phyloP scores from a whole-genome alignment of 768 basidiomycete genomes.

The Amanita subjunquillea region DNA sequence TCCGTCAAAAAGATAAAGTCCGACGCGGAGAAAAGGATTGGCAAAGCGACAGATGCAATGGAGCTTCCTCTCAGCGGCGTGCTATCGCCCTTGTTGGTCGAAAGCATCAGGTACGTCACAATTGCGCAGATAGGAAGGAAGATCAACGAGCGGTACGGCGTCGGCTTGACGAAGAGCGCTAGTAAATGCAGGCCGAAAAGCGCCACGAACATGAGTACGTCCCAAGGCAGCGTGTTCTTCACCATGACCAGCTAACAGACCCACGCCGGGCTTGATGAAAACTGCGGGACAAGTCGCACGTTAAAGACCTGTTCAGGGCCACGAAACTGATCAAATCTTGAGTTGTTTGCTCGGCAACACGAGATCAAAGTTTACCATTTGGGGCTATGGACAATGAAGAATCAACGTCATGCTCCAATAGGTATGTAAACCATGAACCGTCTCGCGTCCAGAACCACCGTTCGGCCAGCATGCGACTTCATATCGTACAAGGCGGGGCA shows the following conservation, averaged over 20 bases:
- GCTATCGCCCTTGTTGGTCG: slow-evolving; percentile 1
- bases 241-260: not conserved
- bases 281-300: slow-evolving; percentile 2
- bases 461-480: not conserved
- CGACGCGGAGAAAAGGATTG: slow-evolving; percentile 6
- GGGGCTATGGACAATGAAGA: not conserved
- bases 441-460: not conserved
- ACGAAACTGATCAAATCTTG: slow-evolving; percentile 6
- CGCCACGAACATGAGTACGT: not conserved
- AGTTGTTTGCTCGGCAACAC: slow-evolving; percentile 1
- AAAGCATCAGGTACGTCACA: slow-evolving; percentile 5
- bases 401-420: slow-evolving; percentile 2
- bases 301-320: slow-evolving; percentile 7
- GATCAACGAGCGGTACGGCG: slow-evolving; percentile 4
- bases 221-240: not conserved
- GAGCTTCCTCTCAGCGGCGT: slow-evolving; percentile 3
- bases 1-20: slow-evolving; percentile 9
- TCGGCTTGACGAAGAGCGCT: slow-evolving; percentile 7
- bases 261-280: slow-evolving; percentile 1
- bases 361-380: slow-evolving; percentile 5
- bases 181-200: slow-evolving; percentile 4
- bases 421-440: not conserved
- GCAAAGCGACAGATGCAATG: slow-evolving; percentile 3
- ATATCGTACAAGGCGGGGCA: not conserved
- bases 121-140: slow-evolving; percentile 6